A percentile compares a stretch with the other conserved stretches of the same genome.
phyloP scores from a whole-genome alignment of 73 alveolate genomes.

The Durusdinium trenchii region DNA sequence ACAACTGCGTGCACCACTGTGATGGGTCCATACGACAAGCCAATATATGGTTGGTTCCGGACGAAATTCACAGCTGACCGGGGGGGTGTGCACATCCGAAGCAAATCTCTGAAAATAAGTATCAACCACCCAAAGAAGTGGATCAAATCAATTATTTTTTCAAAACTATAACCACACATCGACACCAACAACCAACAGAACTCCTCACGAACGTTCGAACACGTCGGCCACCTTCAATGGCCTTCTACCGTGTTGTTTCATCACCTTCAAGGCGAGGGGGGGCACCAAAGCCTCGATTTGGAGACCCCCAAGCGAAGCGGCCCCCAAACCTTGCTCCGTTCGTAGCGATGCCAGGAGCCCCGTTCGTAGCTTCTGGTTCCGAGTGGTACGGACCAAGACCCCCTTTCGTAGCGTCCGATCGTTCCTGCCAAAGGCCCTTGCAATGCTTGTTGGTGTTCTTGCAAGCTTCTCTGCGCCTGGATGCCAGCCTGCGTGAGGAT shows the following conservation, averaged over 20 bases:
- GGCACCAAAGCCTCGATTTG: too few species aligned
- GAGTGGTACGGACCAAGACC: background rate
- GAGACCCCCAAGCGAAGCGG: too few species aligned
- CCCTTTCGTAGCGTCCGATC: background rate
- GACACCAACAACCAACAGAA: background rate
- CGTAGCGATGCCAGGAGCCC: background rate
- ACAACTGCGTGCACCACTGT: too few species aligned
- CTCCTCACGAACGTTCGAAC: background rate
- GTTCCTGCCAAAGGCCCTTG: background rate
- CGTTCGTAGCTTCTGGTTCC: background rate
- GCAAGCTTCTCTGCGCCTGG: conserved; percentile 92
- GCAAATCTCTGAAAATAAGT: too few species aligned
- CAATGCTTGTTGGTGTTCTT: conserved; percentile 81
- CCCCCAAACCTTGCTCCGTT: conserved; percentile 38
- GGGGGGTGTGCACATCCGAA: too few species aligned
- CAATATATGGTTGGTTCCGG: too few species aligned
- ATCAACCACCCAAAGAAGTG: too few species aligned
- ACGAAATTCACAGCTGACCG: too few species aligned
- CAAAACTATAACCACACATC: background rate
- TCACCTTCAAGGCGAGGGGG: too few species aligned
- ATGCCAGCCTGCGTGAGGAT: conserved; percentile 75
- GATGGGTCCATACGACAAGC: too few species aligned
- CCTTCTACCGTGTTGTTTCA: too few species aligned
- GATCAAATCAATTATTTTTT: background rate
- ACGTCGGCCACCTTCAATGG: too few species aligned